Evolutionary conservation across 768 basidiomycete genomes (phyloP).

Genomic region (Pleurotus sapidus): DNA sequence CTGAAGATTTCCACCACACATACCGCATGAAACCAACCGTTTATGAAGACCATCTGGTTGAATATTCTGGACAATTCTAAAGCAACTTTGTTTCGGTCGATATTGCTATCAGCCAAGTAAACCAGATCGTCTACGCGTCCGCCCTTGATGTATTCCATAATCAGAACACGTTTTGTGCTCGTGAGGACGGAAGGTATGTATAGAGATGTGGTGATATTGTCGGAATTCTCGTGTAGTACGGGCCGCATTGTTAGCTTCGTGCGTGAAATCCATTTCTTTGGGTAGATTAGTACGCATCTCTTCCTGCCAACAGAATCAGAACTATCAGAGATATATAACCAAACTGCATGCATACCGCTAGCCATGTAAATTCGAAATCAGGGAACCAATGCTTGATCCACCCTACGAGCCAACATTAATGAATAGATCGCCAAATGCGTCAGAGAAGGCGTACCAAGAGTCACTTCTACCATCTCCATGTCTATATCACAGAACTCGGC

Average conservation of each 20-base stretch:
- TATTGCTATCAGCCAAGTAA: slow-evolving; percentile 77
- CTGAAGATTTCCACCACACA: slow-evolving; percentile 22
- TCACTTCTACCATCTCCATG: slow-evolving; percentile 78
- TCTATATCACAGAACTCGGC: slow-evolving; percentile 92
- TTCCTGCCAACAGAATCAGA: slow-evolving; percentile 55
- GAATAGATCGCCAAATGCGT: not conserved
- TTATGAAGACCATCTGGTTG: slow-evolving; percentile 91
- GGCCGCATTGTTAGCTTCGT: slow-evolving; percentile 87
- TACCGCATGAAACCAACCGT: slow-evolving; percentile 88
- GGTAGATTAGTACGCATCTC: slow-evolving; percentile 94
- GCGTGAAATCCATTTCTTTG: slow-evolving; percentile 91
- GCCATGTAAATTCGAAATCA: slow-evolving; percentile 93
- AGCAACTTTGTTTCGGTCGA: slow-evolving; percentile 93
- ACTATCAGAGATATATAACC: not conserved
- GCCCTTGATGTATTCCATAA: slow-evolving; percentile 95
- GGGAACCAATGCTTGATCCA: slow-evolving; percentile 95
- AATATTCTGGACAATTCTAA: slow-evolving; percentile 90
- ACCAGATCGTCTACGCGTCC: slow-evolving; percentile 84
- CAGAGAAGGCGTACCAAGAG: slow-evolving; percentile 47
- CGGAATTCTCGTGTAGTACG: slow-evolving; percentile 70
- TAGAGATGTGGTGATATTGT: slow-evolving; percentile 66
- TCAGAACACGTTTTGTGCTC: slow-evolving; percentile 79
- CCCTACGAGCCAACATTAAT: slow-evolving; percentile 31
- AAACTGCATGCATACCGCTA: slow-evolving; percentile 50
- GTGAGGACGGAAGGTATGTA: slow-evolving; percentile 85